A percentile compares a stretch with the other conserved stretches of the same genome.
phyloP scores from a whole-genome alignment of 345 rosid species.

The Cardamine chenopodiifolia region DNA sequence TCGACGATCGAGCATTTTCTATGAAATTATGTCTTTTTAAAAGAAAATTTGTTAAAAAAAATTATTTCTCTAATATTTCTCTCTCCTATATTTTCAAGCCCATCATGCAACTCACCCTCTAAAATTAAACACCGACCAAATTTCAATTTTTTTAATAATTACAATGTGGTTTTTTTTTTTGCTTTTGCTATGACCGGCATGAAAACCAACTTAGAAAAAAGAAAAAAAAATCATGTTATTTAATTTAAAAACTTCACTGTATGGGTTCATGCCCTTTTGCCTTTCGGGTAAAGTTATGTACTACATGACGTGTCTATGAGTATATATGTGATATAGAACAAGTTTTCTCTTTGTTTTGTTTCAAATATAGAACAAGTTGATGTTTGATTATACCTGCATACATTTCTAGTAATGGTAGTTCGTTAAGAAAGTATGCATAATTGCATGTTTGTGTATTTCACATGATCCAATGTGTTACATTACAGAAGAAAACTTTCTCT shows the following conservation, averaged over 20 bases:
- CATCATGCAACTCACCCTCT: slow-evolving; percentile 15
- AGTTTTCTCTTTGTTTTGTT: not conserved
- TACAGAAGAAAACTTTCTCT: not conserved
- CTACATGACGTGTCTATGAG: slow-evolving; percentile 19
- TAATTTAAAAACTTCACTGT: not conserved
- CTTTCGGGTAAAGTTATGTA: slow-evolving; percentile 22
- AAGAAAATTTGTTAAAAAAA: not conserved
- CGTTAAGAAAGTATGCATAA: slow-evolving; percentile 12
- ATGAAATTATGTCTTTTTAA: not conserved
- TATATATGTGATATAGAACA: slow-evolving; percentile 21
- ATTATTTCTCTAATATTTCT: not conserved
- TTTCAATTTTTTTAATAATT: not conserved
- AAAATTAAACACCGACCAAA: not conserved
- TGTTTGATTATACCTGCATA: slow-evolving; percentile 5
- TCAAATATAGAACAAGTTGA: slow-evolving; percentile 19
- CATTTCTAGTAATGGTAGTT: slow-evolving; percentile 15
- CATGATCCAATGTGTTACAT: slow-evolving; percentile 19
- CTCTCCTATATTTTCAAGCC: not conserved
- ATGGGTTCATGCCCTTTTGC: slow-evolving; percentile 15
- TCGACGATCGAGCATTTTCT: not conserved
- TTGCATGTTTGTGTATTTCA: not conserved
- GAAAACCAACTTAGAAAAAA: not conserved
- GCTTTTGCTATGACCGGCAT: slow-evolving; percentile 5
- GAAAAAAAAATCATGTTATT: not conserved
- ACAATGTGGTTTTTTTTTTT: not conserved